These are phyloP conservation scores for Erysimum cheiranthoides DNA, from an alignment of 345 rosid species.

Conservation along the genomic window DNA sequence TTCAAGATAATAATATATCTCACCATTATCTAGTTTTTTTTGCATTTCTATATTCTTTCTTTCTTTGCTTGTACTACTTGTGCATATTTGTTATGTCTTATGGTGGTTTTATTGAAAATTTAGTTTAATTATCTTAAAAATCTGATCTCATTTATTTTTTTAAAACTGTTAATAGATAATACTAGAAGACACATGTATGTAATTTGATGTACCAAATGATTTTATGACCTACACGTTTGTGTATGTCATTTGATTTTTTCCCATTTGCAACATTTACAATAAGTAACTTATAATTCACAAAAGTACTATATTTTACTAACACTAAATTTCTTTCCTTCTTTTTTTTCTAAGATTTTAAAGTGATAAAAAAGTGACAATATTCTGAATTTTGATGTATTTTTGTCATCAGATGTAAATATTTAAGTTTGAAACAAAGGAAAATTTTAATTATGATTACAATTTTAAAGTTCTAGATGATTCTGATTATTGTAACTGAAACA, in stretches of 20 bases:
- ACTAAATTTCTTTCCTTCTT: background rate
- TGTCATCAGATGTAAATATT: too few species aligned
- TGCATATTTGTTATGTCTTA: conserved; percentile 9
- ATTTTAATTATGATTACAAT: too few species aligned
- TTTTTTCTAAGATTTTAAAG: background rate
- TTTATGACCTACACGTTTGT: conserved; percentile 4
- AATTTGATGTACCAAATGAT: background rate
- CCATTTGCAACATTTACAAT: background rate
- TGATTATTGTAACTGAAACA: too few species aligned
- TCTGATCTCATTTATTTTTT: background rate
- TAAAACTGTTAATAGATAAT: background rate
- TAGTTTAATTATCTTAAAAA: background rate
- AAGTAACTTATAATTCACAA: background rate
- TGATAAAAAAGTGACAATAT: background rate
- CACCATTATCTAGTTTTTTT: background rate
- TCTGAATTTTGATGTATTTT: background rate
- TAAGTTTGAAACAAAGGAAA: too few species aligned
- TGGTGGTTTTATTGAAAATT: background rate
- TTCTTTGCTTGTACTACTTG: background rate
- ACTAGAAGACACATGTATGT: background rate
- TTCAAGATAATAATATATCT: background rate
- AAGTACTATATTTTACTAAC: background rate
- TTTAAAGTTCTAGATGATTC: too few species aligned
- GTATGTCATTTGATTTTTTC: background rate
- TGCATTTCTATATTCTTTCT: background rate